Base-by-base conservation (phyloP, 2,329 filamentous ascomycete genomes). In the Arthroderma sp. region DNA sequence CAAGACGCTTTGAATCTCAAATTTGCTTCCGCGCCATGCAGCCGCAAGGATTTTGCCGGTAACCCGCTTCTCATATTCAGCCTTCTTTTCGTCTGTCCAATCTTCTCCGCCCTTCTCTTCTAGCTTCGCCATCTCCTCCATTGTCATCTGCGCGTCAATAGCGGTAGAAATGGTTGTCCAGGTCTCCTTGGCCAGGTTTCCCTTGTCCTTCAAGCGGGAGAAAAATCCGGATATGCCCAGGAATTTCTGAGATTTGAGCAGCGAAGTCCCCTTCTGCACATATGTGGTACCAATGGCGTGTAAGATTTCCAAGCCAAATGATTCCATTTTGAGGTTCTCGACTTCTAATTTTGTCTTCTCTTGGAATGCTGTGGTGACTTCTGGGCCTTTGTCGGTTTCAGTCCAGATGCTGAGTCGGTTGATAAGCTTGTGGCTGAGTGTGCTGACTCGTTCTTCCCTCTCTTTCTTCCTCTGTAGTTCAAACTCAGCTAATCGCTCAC, bases 291-390 rank as follows among this genome's bases (percentile, higher is more conserved):
- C 91, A 56, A 98, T 93, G 38, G 91, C 88, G 64, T 96, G 89
- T 40, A 95, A 72, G 54, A 96, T 96, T 55, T 98, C 91, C 36
- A 98, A 74, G 42, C 91, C 91, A 56, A 98, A 98, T 0, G 85
- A 93, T 68, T 98, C 91, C 86, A 98, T 98, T 74, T 96, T 98
- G 56, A 98, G 72, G 60, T 96, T 94, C 70, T 98, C 91, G 28
- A 94, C 86, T 68, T 98, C 91, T 36, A 96, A 78, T 36, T 82
- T 78, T 54, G 85, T 95, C 76, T 98, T 95, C 62, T 89, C 86
- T 62, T 88, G 82, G 71, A 96, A 98, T 0, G 91, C 85, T 47
- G 69, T 70, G 31, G 89, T 96, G 48, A 95, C 86, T 55, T 94
- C 87, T 9, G 66, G 50, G 38, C 82, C 78, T 69, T 91, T 94